Base-by-base conservation (phyloP, 345 rosid genomes). In the Conringia planisiliqua region DNA sequence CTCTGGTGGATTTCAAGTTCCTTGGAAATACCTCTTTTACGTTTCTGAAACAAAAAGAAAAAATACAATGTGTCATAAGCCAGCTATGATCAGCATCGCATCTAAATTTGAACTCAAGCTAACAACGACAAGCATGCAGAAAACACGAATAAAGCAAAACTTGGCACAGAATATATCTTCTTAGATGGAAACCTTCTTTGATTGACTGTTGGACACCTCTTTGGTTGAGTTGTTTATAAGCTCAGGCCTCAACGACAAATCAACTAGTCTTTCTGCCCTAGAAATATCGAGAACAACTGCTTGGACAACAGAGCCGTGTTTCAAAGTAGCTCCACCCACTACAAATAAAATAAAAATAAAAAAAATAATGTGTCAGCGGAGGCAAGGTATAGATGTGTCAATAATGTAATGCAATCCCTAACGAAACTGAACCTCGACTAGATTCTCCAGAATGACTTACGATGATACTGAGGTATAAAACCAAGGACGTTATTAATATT, bases 211-310 rank as follows among this genome's bases (percentile, higher is more conserved):
- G 65, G 83, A 78, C 40, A 62, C 85, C 78, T 84, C 80, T 63
- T 72, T 84, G 17, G 39, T 71, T 16, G 70, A 61, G 71, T 81
- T 86, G 18, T 75, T 76, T 32, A 85, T 71, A 62, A 95, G 86
- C 81, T 87, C 91, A 22, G 82, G 88, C 79, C 89, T 92, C 60
- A 92, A 78, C 68, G 98, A 90, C 79, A 94, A 83, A 81, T 94
- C 98, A 74, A 92, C 86, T 69, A 95, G 90, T 74, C 74, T 82
- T 74, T 90, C 99, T 56, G 84, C 80, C 88, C 80, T 90, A 70
- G 90, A 82, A 79, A 92, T 81, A 78, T 92, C 99, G 35, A 95
- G 93, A 82, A 95, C 93, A 27, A 70, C 87, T 66, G 92, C 97
- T 57, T 38, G 85, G 85, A 95, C 79, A 76, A 66, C 71, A 30